Base-by-base conservation (phyloP, 169 alveolate species). In the Babesia gibsoni region DNA sequence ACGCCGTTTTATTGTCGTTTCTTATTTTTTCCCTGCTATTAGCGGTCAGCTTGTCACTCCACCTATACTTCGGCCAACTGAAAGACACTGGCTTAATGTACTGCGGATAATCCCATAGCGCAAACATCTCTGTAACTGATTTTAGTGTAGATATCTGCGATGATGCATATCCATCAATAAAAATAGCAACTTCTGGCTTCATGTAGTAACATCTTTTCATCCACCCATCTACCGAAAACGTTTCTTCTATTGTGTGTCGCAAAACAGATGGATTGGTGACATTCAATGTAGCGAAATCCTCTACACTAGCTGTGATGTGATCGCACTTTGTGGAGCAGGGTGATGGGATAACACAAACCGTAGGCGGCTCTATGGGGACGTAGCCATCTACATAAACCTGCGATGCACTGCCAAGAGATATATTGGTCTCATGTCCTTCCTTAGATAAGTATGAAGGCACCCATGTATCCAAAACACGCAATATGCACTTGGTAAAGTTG, bases 51-150 rank as follows among this genome's bases (percentile, higher is more conserved):
- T 80, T 79, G 37, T 82, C 52, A 48, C 73, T 29, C 22, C 74
- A 72, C 37, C 70, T 89, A 20, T 90, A 90, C 16, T 91, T 67
- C n/a, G 95, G 95, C 95, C 95, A 91, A 7, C 87, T 73, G 72
- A 91, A 91, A 2, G 84, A 73, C 53, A 91, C 52, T 0, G 93
- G 91, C 36, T 91, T 91, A 29, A 91, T 87, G 46, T 91, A 89
- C 43, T 86, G 88, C 14, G 95, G 95, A 35, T 84, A 91, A 58
- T 89, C 86, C 22, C 95, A 91, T 48, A 81, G 81, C n/a, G 93
- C 80, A 18, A 87, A 84, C 82, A 91, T 81, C 43, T 91, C 92
- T 0, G 89, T 94, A n/a, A 91, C 70, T 14, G 73, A 81, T 39
- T 86, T 82, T 0, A 91, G 45, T 7, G 90, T 73, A 49, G 70